Base-by-base conservation (phyloP, 1,284 basidiomycete species). In the Sphagnurus paluster region DNA sequence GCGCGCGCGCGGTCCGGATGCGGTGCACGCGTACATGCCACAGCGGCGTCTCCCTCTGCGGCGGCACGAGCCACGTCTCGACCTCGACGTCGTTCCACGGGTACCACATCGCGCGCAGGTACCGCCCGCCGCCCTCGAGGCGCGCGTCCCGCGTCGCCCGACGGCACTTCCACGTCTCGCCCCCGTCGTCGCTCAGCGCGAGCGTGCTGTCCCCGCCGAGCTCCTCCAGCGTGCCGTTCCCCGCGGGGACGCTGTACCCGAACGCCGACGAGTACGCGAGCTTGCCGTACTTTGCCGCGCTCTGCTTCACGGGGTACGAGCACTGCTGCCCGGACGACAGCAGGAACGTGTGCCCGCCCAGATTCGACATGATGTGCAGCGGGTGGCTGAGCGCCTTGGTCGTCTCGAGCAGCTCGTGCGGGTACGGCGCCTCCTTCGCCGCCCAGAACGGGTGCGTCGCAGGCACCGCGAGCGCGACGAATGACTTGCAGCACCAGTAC, bases 401-500 rank as follows among this genome's bases (percentile, higher is more conserved):
- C 3, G 70, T 74, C 35, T 67, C 65, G 49, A 70, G 65, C 57
- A 79, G 55, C 41, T 68, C 53, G 23, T 54, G 44, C 0, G 86
- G 86, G 63, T 80, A 84, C 1, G 77, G 72, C 46, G 83, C 79
- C 62, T 90, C 87, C 16, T 71, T 55, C 0, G 78, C 68, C 0
- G 76, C 59, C 87, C 87, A 90, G 72, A 89, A 89, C 0, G 84
- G 83, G 58, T 89, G 85, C 0, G 72, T 67, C 13, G 76, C 70
- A 0, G 82, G 75, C 1, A 87, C 72, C 2, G 82, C 71, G n/a
- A 90, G 76, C 4, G 82, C 68, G 32, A 84, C 72, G 64, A 90
- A 90, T 1, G 85, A 82, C 58, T 90, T 88, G 71, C 84, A 89
- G 58, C 81, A 85, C 87, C 87, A 90, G 65, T 90, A 91, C 1